These are phyloP conservation scores for Pyrenochaeta sp. DNA, from an alignment of 2,329 filamentous ascomycete species.

Conservation along the genomic window DNA sequence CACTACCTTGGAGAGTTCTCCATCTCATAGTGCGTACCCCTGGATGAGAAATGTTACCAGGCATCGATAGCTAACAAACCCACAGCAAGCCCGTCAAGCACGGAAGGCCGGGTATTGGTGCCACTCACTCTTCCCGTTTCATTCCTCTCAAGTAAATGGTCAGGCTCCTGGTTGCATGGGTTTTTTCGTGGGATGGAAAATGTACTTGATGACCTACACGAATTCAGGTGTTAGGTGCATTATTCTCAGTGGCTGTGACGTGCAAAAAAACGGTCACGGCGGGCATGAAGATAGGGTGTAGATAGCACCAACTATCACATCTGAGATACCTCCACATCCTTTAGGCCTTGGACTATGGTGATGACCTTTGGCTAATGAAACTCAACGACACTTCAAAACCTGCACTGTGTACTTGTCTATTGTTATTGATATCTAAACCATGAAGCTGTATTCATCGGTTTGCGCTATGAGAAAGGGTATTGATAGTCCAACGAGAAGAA, in stretches of 20 bases:
- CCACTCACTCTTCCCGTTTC: constrained; percentile 99
- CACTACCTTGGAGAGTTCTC: constrained; percentile 99
- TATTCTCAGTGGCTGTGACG: constrained; percentile 43
- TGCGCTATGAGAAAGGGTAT: constrained; percentile 23
- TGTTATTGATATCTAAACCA: not conserved
- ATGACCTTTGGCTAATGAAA: no score
- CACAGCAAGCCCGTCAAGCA: constrained; percentile 99
- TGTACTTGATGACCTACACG: constrained; percentile 51
- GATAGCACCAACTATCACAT: constrained; percentile 40
- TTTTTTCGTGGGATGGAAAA: constrained; percentile 45
- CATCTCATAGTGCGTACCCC: constrained; percentile 90
- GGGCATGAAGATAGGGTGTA: constrained; percentile 41
- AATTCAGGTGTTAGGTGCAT: constrained; percentile 50
- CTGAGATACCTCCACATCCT: constrained; percentile 36
- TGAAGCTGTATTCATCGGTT: not conserved
- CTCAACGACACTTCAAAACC: no score
- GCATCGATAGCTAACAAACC: constrained; percentile 50
- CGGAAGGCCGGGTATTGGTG: constrained; percentile 99
- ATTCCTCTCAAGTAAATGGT: constrained; percentile 94
- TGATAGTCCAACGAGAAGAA: constrained; percentile 10
- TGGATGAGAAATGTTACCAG: not conserved
- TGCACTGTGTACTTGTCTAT: no score
- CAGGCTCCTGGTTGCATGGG: constrained; percentile 51
- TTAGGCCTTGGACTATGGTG: not conserved
- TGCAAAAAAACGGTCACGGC: constrained; percentile 37